These are phyloP conservation scores for Paramyrothecium roridum DNA, from an alignment of 2,329 filamentous ascomycete species.

Conservation along the genomic window DNA sequence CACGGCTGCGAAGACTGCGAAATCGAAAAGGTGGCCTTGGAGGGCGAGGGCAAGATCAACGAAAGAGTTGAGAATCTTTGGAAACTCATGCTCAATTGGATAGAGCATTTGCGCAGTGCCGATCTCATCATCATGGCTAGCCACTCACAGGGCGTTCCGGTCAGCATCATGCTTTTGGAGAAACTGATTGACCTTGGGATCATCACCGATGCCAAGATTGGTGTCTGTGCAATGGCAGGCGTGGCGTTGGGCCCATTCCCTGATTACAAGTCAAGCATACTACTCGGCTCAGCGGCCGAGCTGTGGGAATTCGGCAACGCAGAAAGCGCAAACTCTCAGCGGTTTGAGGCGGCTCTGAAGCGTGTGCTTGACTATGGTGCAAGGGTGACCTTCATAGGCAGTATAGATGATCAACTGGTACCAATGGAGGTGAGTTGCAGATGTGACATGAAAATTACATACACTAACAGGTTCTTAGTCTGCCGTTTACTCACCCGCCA, in stretches of 20 bases:
- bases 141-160: slow-evolving; percentile 93
- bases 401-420: slow-evolving; percentile 95
- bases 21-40: slow-evolving; percentile 90
- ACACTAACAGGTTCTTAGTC: slow-evolving; percentile 48
- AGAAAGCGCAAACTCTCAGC: slow-evolving; percentile 75
- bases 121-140: slow-evolving; percentile 92
- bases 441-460: neutral
- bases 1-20: slow-evolving; percentile 73
- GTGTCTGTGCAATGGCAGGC: slow-evolving; percentile 86
- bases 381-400: slow-evolving; percentile 83
- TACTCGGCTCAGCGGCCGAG: slow-evolving; percentile 89
- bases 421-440: slow-evolving; percentile 70
- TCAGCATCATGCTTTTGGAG: slow-evolving; percentile 86
- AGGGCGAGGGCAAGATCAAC: slow-evolving; percentile 88
- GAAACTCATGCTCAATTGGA: slow-evolving; percentile 93
- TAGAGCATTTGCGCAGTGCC: slow-evolving; percentile 81
- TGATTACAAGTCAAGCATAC: slow-evolving; percentile 84
- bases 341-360: slow-evolving; percentile 74
- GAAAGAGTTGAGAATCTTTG: slow-evolving; percentile 90
- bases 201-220: slow-evolving; percentile 71
- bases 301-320: slow-evolving; percentile 90
- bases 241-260: slow-evolving; percentile 91
- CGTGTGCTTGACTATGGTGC: slow-evolving; percentile 75
- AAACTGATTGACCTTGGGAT: slow-evolving; percentile 91
- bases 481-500: slow-evolving; percentile 79